Evolutionary conservation across 345 rosid genomes (phyloP).

Genomic region (Iberis pinnata): DNA sequence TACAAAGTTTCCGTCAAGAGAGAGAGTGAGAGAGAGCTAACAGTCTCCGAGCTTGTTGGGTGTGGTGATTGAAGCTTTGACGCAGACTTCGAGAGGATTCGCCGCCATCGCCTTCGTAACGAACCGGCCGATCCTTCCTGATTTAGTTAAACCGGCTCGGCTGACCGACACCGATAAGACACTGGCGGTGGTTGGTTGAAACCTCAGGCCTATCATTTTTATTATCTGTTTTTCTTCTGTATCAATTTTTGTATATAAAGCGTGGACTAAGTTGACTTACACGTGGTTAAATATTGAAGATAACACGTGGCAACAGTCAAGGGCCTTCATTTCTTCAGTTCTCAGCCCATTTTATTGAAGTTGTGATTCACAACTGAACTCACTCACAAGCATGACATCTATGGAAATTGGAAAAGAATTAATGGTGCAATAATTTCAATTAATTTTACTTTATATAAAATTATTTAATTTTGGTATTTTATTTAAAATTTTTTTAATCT

Average conservation of each 20-base stretch:
- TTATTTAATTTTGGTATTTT: too few species aligned
- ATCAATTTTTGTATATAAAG: too few species aligned
- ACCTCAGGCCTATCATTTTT: conserved; percentile 47
- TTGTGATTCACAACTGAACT: too few species aligned
- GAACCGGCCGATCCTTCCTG: conserved; percentile 22
- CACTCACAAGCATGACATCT: too few species aligned
- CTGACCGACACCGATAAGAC: conserved; percentile 43
- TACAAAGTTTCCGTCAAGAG: background rate
- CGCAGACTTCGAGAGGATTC: conserved; percentile 65
- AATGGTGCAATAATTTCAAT: too few species aligned
- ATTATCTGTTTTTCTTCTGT: background rate
- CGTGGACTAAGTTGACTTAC: background rate
- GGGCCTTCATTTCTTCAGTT: too few species aligned
- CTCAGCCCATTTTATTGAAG: too few species aligned
- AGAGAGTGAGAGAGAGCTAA: conserved; percentile 34
- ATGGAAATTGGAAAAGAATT: too few species aligned
- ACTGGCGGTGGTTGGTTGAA: conserved; percentile 39
- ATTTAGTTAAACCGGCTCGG: conserved; percentile 29
- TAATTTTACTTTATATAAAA: too few species aligned
- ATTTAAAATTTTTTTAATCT: too few species aligned
- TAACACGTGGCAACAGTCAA: too few species aligned
- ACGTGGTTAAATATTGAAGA: too few species aligned
- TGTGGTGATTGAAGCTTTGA: conserved; percentile 67
- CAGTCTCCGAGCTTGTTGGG: conserved; percentile 88
- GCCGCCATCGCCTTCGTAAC: conserved; percentile 42